phyloP scores from a whole-genome alignment of 306 rosid species.

The Benincasa hispida region DNA sequence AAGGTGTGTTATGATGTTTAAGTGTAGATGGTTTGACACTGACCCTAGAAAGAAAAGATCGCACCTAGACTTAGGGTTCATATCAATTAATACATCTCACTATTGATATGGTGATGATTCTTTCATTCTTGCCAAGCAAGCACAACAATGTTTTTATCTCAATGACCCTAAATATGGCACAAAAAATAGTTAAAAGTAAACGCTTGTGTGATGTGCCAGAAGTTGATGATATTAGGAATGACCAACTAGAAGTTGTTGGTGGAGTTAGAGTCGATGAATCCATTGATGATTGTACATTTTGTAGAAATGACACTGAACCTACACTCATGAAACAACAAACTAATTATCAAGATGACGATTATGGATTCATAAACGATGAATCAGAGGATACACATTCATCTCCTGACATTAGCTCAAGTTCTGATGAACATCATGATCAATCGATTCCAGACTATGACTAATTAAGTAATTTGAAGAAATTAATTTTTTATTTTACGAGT shows the following conservation, averaged over 20 bases:
- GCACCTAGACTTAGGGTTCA: background rate
- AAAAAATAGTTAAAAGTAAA: background rate
- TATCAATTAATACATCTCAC: background rate
- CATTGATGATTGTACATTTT: background rate
- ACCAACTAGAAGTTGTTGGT: background rate
- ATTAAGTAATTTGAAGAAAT: no score
- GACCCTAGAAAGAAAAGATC: background rate
- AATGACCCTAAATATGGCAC: background rate
- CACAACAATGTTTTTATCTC: slow-evolving; percentile 1
- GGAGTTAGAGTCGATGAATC: background rate
- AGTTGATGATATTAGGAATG: no score
- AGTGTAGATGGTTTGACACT: slow-evolving; percentile 5
- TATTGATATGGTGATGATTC: background rate
- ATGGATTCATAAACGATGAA: background rate
- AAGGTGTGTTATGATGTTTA: background rate
- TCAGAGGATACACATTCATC: background rate
- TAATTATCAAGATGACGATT: background rate
- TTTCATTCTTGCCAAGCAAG: background rate
- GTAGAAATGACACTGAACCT: background rate
- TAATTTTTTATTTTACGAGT: no score
- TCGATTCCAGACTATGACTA: no score
- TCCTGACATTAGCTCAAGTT: background rate
- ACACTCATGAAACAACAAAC: background rate
- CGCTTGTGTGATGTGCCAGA: background rate
- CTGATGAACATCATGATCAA: background rate